Percentiles rank a stretch among this genome's conserved stretches.
Evolutionary conservation across 2,329 filamentous ascomycete genomes (phyloP).

Genomic region (Cladosporium sp.): DNA sequence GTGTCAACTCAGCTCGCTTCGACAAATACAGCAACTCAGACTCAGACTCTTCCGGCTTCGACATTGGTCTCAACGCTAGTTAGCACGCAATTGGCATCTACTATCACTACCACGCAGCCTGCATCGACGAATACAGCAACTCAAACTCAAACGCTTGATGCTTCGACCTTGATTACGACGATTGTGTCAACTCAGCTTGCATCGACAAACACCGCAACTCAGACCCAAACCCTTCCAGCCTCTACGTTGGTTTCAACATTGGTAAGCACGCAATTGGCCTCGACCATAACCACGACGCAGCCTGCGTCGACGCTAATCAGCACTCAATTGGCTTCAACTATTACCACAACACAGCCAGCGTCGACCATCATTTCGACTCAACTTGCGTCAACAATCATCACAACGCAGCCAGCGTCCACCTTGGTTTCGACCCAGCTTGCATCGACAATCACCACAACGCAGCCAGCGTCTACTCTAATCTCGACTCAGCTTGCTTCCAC

Average conservation of each 20-base stretch:
- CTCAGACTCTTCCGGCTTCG: background rate
- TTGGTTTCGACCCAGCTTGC: background rate
- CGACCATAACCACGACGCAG: background rate
- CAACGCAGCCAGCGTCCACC: background rate
- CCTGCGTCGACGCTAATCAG: background rate
- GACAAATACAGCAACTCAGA: background rate
- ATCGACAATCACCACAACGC: background rate
- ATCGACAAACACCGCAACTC: background rate
- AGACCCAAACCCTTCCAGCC: background rate
- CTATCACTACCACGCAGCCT: background rate
- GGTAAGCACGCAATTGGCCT: background rate
- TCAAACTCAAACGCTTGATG: background rate
- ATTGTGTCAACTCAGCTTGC: background rate
- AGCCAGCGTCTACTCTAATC: background rate
- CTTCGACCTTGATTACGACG: background rate
- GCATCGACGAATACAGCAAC: background rate
- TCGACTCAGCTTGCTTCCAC: background rate
- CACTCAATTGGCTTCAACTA: background rate
- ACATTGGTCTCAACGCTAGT: background rate
- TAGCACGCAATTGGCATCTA: background rate
- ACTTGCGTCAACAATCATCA: background rate
- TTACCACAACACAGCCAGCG: background rate
- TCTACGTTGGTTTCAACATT: background rate
- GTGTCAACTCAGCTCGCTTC: constrained; percentile 1
- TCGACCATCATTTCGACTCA: background rate